Base-by-base conservation (phyloP, 805 yeast genomes). In the Suhomyces sp. region DNA sequence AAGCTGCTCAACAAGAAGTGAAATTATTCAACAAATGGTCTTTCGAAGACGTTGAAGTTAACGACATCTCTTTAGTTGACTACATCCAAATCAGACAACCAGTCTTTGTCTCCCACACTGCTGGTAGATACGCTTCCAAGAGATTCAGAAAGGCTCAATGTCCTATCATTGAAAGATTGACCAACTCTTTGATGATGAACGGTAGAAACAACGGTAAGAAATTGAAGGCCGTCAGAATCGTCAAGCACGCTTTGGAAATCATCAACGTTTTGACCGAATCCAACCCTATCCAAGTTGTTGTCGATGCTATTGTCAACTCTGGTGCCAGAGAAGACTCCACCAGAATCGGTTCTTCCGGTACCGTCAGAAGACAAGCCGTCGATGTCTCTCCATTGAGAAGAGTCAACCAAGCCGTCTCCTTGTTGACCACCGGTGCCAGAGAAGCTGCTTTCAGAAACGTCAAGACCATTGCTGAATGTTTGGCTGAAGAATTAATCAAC, bases 121-220 rank as follows among this genome's bases (percentile, higher is more conserved):
- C 99, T 71, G 99, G 99, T 79, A 93, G 97, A 82, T 94, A 93
- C 84, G 98, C 98, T 72, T 79, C 90, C 82, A 94, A 94, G 90
- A 92, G 99, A 83, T 94, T 94, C 89, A 92, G 98, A 88, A 94
- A 94, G 88, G 94, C 98, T 68, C 99, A 94, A 86, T 92, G 97
- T 84, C 98, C 98, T 74, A 87, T 94, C 79, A 79, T 94, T 69
- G 99, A 94, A 88, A 93, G 99, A 87, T 86, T 94, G 79, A 93
- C 98, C 82, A 93, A 94, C 93, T 88, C 99, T 63, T 85, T 94
- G 77, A 94, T 94, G 99, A 94, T 94, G 99, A 92, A 94, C 88
- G 99, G 99, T 85, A 93, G 98, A 86, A 94, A 94, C 96, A 94
- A 96, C 88, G 99, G 99, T 87, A 94, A 94, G 88, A 94, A 94